Conservation (phyloP, 1,284 basidiomycete genomes). For the Puccinia novopanici region DNA sequence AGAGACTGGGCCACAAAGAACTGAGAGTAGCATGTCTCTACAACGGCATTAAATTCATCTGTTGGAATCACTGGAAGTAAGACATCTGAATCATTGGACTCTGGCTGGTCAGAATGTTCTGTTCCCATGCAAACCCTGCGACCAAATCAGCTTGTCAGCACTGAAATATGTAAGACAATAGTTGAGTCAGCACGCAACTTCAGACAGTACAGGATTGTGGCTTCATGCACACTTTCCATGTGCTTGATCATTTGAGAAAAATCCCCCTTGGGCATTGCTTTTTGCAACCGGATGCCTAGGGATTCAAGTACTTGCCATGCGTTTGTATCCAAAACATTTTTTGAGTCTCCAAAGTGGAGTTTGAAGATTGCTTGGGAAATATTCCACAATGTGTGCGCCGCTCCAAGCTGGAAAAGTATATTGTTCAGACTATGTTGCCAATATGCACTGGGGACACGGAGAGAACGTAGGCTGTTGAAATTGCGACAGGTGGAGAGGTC, state of each 20-base stretch:
- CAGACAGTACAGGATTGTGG: neutral
- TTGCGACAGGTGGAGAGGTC: conserved; percentile 3
- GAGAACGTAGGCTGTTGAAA: neutral
- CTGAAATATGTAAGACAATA: neutral
- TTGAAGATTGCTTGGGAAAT: neutral
- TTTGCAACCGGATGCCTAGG: neutral
- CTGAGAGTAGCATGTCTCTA: neutral
- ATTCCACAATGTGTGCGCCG: conserved; percentile 28
- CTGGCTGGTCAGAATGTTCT: neutral
- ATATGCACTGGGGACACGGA: neutral
- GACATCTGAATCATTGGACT: neutral
- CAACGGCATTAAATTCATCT: neutral
- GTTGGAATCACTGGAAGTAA: neutral
- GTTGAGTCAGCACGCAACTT: too few relatives aligned
- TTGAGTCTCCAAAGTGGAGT: neutral
- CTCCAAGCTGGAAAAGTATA: conserved; percentile 13
- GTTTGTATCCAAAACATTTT: neutral
- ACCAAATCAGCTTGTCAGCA: neutral
- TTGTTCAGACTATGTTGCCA: neutral
- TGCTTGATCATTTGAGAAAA: conserved; percentile 5
- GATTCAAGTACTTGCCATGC: conserved; percentile 3
- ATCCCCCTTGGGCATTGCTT: conserved; percentile 8
- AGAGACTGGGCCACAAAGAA: neutral
- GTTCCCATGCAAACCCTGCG: neutral
- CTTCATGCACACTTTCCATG: conserved; percentile 9